These are phyloP conservation scores for Dentipellis sp. DNA, from an alignment of 768 basidiomycete genomes.

Conservation along the genomic window DNA sequence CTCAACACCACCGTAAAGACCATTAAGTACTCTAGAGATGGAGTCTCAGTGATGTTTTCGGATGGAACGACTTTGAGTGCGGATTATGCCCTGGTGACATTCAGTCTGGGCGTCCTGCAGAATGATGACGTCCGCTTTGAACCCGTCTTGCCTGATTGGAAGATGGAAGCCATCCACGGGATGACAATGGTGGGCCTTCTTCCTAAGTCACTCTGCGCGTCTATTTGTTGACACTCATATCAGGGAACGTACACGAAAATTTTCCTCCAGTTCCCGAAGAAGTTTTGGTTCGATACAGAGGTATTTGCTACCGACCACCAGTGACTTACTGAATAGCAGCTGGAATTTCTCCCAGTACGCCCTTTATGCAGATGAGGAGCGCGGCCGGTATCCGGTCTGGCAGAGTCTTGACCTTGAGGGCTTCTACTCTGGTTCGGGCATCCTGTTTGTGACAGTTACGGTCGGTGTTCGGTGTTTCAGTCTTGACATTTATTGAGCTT, in stretches of 20 bases:
- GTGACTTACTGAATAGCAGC: not conserved
- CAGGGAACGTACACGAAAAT: constrained; percentile 59
- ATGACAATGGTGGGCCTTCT: constrained; percentile 41
- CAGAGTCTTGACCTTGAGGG: constrained; percentile 46
- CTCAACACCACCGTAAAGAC: constrained; percentile 41
- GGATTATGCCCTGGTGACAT: constrained; percentile 57
- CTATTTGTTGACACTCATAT: not conserved
- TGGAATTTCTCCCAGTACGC: constrained; percentile 1
- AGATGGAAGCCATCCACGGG: constrained; percentile 51
- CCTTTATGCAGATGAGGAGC: constrained; percentile 6
- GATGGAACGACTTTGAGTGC: constrained; percentile 36
- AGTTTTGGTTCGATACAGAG: constrained; percentile 17
- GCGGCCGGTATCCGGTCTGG: constrained; percentile 48
- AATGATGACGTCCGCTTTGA: constrained; percentile 39
- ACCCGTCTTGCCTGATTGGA: constrained; percentile 49
- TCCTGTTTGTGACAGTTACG: constrained; percentile 43
- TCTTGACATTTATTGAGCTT: not conserved
- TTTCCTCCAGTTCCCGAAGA: constrained; percentile 18
- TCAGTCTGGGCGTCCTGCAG: constrained; percentile 55
- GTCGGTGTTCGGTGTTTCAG: constrained; percentile 16
- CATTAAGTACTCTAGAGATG: constrained; percentile 35
- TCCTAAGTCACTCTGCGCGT: not conserved
- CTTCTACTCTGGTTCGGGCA: constrained; percentile 51
- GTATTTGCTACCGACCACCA: constrained; percentile 2
- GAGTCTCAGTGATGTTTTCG: constrained; percentile 38